phyloP scores from a whole-genome alignment of 352 stramenopile species.

The Phytophthora pseudosyringae region DNA sequence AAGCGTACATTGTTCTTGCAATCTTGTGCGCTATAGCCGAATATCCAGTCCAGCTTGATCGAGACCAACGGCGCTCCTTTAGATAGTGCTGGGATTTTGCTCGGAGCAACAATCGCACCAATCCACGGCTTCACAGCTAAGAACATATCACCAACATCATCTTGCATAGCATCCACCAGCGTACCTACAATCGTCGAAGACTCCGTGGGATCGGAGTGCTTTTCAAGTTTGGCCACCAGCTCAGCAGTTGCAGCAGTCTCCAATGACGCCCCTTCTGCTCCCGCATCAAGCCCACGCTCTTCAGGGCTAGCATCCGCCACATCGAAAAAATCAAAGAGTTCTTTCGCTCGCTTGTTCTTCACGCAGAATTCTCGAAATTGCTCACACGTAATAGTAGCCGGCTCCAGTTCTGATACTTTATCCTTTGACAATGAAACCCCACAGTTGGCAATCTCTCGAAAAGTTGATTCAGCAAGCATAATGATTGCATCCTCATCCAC shows the following conservation, averaged over 20 bases:
- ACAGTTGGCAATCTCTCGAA: slow-evolving; percentile 70
- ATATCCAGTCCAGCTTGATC: slow-evolving; percentile 92
- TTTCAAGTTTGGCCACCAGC: slow-evolving; percentile 32
- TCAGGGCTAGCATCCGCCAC: slow-evolving; percentile 34
- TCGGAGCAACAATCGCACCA: slow-evolving; percentile 78
- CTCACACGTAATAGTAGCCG: slow-evolving; percentile 68
- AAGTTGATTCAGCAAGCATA: slow-evolving; percentile 62
- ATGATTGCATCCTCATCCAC: slow-evolving; percentile 77
- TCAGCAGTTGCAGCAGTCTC: slow-evolving; percentile 12
- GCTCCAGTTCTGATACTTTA: slow-evolving; percentile 24
- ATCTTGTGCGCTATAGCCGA: slow-evolving; percentile 88
- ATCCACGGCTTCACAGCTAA: slow-evolving; percentile 88
- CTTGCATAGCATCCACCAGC: slow-evolving; percentile 1
- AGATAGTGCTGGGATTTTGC: slow-evolving; percentile 57
- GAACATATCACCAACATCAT: slow-evolving; percentile 76
- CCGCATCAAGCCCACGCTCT: slow-evolving; percentile 2
- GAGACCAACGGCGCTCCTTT: slow-evolving; percentile 67
- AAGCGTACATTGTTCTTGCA: slow-evolving; percentile 89
- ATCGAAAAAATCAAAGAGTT: slow-evolving; percentile 76
- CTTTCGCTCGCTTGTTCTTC: slow-evolving; percentile 62
- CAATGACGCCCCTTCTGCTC: slow-evolving; percentile 8
- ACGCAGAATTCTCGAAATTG: slow-evolving; percentile 81
- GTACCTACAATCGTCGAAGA: slow-evolving; percentile 5
- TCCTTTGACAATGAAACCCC: slow-evolving; percentile 28
- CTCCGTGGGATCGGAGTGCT: slow-evolving; percentile 11